phyloP scores from a whole-genome alignment of 768 basidiomycete species.

The Rhizopogon vinicolor region DNA sequence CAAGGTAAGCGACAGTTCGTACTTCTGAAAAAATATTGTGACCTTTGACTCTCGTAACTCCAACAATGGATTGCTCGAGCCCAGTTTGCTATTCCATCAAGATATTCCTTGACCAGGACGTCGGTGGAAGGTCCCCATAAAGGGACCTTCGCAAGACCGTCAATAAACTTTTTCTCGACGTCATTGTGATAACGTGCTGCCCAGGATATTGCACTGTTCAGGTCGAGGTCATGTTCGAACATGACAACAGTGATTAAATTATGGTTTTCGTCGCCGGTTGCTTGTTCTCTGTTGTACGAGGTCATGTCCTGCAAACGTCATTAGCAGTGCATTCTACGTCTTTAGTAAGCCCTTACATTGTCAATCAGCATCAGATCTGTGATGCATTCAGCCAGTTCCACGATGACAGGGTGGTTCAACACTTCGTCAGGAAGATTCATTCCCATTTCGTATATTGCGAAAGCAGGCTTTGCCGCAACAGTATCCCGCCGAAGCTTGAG shows the following conservation, averaged over 20 bases:
- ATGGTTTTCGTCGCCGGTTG: conserved; percentile 25
- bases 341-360: conserved; percentile 12
- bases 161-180: conserved; percentile 13
- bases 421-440: conserved; percentile 30
- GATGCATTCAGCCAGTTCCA: conserved; percentile 3
- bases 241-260: conserved; percentile 33
- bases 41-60: conserved; percentile 22
- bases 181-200: conserved; percentile 8
- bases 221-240: conserved; percentile 16
- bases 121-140: conserved; percentile 15
- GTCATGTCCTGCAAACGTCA: conserved; percentile 24
- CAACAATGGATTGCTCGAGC: conserved; percentile 21
- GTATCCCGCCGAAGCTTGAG: conserved; percentile 27
- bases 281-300: conserved; percentile 33
- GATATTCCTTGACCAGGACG: no score
- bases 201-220: conserved; percentile 27
- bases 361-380: conserved; percentile 16
- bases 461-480: conserved; percentile 16
- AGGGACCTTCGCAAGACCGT: conserved; percentile 17
- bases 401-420: conserved; percentile 19
- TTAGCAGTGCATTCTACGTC: background rate
- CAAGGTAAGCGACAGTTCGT: background rate
- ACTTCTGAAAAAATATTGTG: background rate
- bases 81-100: conserved; percentile 12
- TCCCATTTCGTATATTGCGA: conserved; percentile 15